phyloP scores from a whole-genome alignment of 352 stramenopile genomes.

The Peronospora farinosa region DNA sequence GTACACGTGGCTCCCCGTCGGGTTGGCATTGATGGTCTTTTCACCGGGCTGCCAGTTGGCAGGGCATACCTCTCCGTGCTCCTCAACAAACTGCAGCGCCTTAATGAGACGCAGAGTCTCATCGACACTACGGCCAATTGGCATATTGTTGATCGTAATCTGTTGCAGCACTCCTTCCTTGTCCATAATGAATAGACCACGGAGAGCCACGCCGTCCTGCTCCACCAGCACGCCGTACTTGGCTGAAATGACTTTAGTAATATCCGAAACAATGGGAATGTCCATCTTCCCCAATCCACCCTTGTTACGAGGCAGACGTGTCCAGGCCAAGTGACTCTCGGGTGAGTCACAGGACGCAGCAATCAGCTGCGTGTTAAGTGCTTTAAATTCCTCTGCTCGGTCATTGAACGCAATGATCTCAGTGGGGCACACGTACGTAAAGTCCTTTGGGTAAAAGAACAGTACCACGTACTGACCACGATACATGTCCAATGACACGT shows the following conservation, averaged over 20 bases:
- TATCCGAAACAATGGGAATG: constrained; percentile 90
- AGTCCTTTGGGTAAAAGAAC: constrained; percentile 91
- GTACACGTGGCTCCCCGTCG: constrained; percentile 78
- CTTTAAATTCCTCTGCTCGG: constrained; percentile 73
- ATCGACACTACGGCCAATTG: constrained; percentile 88
- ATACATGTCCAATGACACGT: constrained; percentile 79
- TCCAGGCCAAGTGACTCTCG: constrained; percentile 89
- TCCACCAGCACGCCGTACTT: constrained; percentile 90
- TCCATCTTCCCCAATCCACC: constrained; percentile 90
- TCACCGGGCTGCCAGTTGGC: constrained; percentile 90
- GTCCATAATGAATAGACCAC: constrained; percentile 92
- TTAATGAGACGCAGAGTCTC: constrained; percentile 90
- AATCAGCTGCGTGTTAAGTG: constrained; percentile 84
- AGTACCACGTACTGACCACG: constrained; percentile 86
- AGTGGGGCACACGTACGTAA: constrained; percentile 87
- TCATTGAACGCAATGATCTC: constrained; percentile 90
- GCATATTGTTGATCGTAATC: constrained; percentile 90
- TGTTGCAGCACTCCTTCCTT: constrained; percentile 80
- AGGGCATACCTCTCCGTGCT: constrained; percentile 90
- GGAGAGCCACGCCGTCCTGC: constrained; percentile 77
- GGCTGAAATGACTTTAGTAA: constrained; percentile 88
- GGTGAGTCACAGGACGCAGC: constrained; percentile 87
- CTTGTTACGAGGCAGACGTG: constrained; percentile 80
- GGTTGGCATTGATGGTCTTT: constrained; percentile 85
- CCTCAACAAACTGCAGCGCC: constrained; percentile 89